Base-by-base conservation (phyloP, 495 filamentous ascomycete species). In the Parathielavia hyrcaniae region DNA sequence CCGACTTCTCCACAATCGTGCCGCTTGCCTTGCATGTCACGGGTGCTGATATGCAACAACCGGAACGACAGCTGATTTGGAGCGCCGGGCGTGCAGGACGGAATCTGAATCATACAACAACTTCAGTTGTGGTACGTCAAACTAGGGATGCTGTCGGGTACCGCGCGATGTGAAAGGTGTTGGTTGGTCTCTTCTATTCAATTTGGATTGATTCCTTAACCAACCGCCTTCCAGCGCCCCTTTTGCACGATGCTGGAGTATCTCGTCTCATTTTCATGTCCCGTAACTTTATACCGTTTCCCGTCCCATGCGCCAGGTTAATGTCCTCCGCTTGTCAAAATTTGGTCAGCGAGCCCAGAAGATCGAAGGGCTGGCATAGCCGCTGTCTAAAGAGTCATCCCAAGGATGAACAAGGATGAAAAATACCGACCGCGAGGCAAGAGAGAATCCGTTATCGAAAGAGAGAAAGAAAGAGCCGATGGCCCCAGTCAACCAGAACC, bases 1-100 rank as follows among this genome's bases (percentile, higher is more conserved):
- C 26, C 26, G 58, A 45, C 57, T 53, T 61, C 63, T 44, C 63
- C 59, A 49, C 63, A 61, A 34, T 40, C 1, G 11, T 11, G 2
- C n/a, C n/a, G 2, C 53, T 57, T 57, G 57, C 44, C 57, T 55
- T 60, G 53, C 50, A 60, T 19, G 35, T 58, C 17, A 16, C 53
- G 49, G 48, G 55, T 45, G 20, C 0, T n/a, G 9, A 1, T 52
- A 50, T 47, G 50, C 51, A 50, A 7, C 26, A 51, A 56, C 32
- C 14, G 23, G 19, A 34, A 53, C 54, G 40, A 39, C 54, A 57
- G 16, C n/a, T 45, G 20, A n/a, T 43, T n/a, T n/a, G n/a, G n/a
- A n/a, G n/a, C n/a, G n/a, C n/a, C n/a, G n/a, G n/a, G n/a, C n/a
- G n/a, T n/a, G 2, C 19, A 47, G 11, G 45, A 30, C 23, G n/a